These are phyloP conservation scores for Pistacia vera DNA, from an alignment of 345 rosid species.

Conservation along the genomic window DNA sequence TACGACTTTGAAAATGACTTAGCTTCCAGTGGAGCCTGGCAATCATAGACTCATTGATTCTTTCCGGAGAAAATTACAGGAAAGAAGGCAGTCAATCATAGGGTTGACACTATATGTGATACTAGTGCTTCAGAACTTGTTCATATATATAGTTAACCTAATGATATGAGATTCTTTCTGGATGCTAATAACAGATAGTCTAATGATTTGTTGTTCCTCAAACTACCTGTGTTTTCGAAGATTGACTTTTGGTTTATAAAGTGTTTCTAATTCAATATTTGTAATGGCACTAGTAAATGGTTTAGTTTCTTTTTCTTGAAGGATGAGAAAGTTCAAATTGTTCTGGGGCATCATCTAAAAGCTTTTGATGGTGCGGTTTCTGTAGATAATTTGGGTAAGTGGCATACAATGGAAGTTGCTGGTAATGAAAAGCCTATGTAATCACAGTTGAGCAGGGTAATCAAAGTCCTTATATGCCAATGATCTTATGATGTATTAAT, in stretches of 20 bases:
- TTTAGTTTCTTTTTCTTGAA: constrained; percentile 36
- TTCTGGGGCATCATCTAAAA: constrained; percentile 71
- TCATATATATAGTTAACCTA: neutral
- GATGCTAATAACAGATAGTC: neutral
- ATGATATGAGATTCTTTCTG: neutral
- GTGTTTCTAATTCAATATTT: constrained; percentile 1
- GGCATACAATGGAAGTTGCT: constrained; percentile 13
- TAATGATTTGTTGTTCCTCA: neutral
- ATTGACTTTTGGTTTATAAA: neutral
- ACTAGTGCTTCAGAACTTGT: neutral
- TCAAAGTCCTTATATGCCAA: constrained; percentile 1
- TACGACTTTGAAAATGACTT: constrained; percentile 6
- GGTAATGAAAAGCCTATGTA: neutral
- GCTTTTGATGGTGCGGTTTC: constrained; percentile 50
- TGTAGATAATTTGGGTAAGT: constrained; percentile 65
- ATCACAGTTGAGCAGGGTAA: neutral
- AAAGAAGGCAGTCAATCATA: neutral
- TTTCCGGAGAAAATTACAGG: neutral
- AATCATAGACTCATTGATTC: neutral
- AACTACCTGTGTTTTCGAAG: neutral
- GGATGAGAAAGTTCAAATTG: constrained; percentile 69
- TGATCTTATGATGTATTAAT: constrained; percentile 20
- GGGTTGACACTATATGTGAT: neutral
- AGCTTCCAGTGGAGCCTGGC: neutral
- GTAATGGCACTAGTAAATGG: constrained; percentile 20